Conservation (phyloP, 805 yeast species). For the Clavispora fructus region DNA sequence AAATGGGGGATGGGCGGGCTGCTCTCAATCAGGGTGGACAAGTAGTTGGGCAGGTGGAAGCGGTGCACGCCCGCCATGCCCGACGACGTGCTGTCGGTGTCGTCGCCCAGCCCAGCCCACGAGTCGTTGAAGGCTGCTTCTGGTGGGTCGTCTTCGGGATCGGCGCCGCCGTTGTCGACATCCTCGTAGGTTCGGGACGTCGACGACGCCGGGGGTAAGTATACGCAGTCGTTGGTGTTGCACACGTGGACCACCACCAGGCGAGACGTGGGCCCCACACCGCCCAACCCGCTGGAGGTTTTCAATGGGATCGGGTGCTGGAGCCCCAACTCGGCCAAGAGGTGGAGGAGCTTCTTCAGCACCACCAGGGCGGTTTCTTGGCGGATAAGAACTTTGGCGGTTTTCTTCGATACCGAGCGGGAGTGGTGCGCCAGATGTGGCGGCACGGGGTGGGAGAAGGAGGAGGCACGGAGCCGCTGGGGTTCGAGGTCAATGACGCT, state of each 20-base stretch:
- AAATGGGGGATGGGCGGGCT: slow-evolving; percentile 46
- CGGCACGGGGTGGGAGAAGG: slow-evolving; percentile 2
- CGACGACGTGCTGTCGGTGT: background rate
- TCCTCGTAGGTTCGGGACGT: slow-evolving; percentile 40
- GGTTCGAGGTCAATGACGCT: slow-evolving; percentile 15
- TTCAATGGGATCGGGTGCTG: slow-evolving; percentile 36
- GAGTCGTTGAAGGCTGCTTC: slow-evolving; percentile 5
- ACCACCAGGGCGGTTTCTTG: slow-evolving; percentile 35
- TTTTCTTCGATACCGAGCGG: slow-evolving; percentile 20
- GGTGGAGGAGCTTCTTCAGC: slow-evolving; percentile 26
- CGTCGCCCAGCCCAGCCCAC: background rate
- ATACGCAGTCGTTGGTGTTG: slow-evolving; percentile 36
- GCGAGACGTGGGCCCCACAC: slow-evolving; percentile 22
- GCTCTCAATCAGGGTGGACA: slow-evolving; percentile 32
- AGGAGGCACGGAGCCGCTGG: slow-evolving; percentile 5
- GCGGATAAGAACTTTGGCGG: slow-evolving; percentile 33
- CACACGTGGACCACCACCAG: slow-evolving; percentile 29
- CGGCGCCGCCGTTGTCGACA: slow-evolving; percentile 33
- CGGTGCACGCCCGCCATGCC: slow-evolving; percentile 19
- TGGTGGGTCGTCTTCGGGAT: slow-evolving; percentile 7
- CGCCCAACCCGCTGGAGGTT: slow-evolving; percentile 18
- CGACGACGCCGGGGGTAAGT: slow-evolving; percentile 34
- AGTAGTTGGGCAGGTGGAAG: slow-evolving; percentile 32
- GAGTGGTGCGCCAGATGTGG: slow-evolving; percentile 4
- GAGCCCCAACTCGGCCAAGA: slow-evolving; percentile 33